Percentiles rank a stretch among this genome's conserved stretches.
phyloP scores from a whole-genome alignment of 148 eudicot genomes.

The Heliamphora exappendiculata region DNA sequence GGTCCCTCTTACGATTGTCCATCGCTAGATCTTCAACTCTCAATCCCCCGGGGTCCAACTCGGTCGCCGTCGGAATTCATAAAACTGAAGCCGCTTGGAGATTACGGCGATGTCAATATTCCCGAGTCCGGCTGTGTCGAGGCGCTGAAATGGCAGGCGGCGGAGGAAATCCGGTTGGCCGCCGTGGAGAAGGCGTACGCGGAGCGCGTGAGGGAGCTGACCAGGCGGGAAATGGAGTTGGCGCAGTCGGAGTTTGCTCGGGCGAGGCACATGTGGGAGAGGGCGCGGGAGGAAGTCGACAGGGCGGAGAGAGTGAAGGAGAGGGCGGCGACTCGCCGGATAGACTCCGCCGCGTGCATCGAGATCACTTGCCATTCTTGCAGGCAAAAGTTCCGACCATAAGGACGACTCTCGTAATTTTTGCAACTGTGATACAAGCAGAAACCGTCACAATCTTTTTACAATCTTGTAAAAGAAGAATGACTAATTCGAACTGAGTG shows the following conservation, averaged over 20 bases:
- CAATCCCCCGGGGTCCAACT: constrained; percentile 48
- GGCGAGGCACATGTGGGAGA: constrained; percentile 72
- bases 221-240: constrained; percentile 66
- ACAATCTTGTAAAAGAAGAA: not conserved
- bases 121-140: constrained; percentile 24
- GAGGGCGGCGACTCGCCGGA: constrained; percentile 32
- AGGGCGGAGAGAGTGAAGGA: constrained; percentile 58
- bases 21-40: constrained; percentile 64
- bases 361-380: constrained; percentile 87
- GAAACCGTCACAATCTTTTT: too few relatives aligned
- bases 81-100: not conserved
- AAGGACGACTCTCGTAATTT: too few relatives aligned
- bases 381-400: constrained; percentile 66
- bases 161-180: constrained; percentile 74
- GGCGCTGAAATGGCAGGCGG: constrained; percentile 67
- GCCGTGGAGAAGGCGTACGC: constrained; percentile 82
- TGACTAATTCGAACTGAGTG: not conserved
- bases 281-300: constrained; percentile 68
- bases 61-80: constrained; percentile 7
- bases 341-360: constrained; percentile 40
- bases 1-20: constrained; percentile 19
- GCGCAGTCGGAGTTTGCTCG: constrained; percentile 84
- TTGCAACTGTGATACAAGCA: too few relatives aligned
- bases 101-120: not conserved
- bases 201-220: constrained; percentile 76